Base-by-base conservation (phyloP, 2,329 filamentous ascomycete species). In the Calonectria leucothoes region DNA sequence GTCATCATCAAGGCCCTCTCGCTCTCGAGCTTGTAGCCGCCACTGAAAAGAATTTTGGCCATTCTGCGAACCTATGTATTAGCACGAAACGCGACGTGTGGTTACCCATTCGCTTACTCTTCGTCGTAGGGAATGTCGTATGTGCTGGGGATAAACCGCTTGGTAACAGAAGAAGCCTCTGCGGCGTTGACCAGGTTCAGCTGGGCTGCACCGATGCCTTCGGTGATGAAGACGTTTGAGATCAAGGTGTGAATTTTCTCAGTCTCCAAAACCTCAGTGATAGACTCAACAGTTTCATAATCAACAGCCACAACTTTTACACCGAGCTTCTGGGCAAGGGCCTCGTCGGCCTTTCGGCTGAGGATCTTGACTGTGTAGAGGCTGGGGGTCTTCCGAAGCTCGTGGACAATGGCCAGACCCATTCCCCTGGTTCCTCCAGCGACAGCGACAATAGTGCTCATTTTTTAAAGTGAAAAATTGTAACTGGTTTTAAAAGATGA, bases 41-140 rank as follows among this genome's bases (percentile, higher is more conserved):
- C 2, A 89, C 86, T 0, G 85, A 91, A 63, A 89, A 91, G 79
- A 83, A 86, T 0, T 82, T 92, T 15, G n/a, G 55, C 55, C 55
- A 59, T 59, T 39, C 55, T 59, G n/a, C 37, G n/a, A 59, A 25
- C 15, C 3, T 2, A 39, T 15, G 8, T 4, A 15, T 59, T 27
- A 59, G 33, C 23, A 6, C 11, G 20, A 8, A 35, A 23, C 31
- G 3, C 4, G 1, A 12, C 12, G 7, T 3, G 37, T 7, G 5
- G 8, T 14, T 15, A 20, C 1, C 1, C n/a, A 17, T 5, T 4
- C 4, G 27, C 55, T 59, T 27, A 59, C 55, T 59, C 55, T 23
- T 59, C 33, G 3, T 59, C 55, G 17, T 59, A 59, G 10, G 55
- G 55, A n/a, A 59, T 59, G 11, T 59, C 55, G 14, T 37, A 59